Evolutionary conservation across 352 stramenopile species (phyloP).

Genomic region (Globisporangium middletonii): DNA sequence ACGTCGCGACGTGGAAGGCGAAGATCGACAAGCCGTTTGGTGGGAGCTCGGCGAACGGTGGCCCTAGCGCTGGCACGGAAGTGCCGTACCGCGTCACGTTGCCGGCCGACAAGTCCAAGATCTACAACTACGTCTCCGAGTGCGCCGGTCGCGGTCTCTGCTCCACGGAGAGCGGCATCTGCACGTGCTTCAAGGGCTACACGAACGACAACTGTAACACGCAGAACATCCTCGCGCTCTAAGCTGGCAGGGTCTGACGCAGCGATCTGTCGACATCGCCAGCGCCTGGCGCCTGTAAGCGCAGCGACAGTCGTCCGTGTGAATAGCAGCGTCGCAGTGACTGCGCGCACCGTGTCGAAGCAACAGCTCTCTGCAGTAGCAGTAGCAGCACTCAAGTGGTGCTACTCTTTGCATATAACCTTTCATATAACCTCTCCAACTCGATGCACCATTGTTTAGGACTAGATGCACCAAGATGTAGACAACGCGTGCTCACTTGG

Average conservation of each 20-base stretch:
- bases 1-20: slow-evolving; percentile 4
- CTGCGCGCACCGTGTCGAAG: too few species aligned
- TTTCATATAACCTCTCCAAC: too few species aligned
- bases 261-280: neutral
- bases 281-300: too few species aligned
- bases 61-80: neutral
- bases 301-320: neutral
- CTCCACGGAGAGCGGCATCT: slow-evolving; percentile 54
- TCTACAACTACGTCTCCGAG: slow-evolving; percentile 66
- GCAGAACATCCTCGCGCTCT: slow-evolving; percentile 78
- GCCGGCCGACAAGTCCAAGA: slow-evolving; percentile 16
- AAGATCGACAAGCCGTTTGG: slow-evolving; percentile 43
- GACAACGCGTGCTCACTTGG: too few species aligned
- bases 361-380: too few species aligned
- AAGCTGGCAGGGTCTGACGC: slow-evolving; percentile 7
- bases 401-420: too few species aligned
- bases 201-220: slow-evolving; percentile 82
- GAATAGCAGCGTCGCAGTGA: too few species aligned
- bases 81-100: slow-evolving; percentile 27
- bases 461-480: too few species aligned
- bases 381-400: too few species aligned
- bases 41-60: slow-evolving; percentile 24
- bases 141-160: slow-evolving; percentile 79
- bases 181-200: slow-evolving; percentile 88
- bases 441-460: too few species aligned